Percentiles rank a stretch among this genome's conserved stretches.
Evolutionary conservation across 1,284 basidiomycete genomes (phyloP).

Genomic region (Trametes hirsuta): DNA sequence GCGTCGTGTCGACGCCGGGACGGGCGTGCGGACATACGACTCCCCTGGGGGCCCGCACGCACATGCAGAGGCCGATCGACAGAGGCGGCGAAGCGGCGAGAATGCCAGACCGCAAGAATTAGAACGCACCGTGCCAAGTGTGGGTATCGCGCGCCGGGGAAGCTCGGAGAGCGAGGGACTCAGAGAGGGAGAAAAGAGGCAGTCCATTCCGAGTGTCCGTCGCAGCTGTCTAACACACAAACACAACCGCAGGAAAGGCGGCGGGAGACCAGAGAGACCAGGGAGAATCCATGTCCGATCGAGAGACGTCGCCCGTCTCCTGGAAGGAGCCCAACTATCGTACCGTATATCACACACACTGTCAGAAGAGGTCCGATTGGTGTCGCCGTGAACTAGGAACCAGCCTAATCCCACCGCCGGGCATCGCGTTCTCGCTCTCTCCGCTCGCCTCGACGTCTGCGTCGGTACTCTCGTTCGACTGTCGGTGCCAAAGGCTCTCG

Average conservation of each 20-base stretch:
- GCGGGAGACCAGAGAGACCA: neutral
- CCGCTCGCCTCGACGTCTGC: constrained; percentile 20
- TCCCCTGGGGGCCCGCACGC: neutral
- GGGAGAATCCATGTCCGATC: constrained; percentile 5
- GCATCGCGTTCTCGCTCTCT: constrained; percentile 20
- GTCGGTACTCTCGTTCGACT: constrained; percentile 22
- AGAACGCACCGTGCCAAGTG: neutral
- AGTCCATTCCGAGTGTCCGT: constrained; percentile 11
- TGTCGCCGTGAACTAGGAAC: constrained; percentile 27
- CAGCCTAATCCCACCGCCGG: constrained; percentile 32
- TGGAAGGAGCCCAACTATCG: neutral
- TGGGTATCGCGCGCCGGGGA: neutral
- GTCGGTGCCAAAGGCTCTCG: constrained; percentile 37
- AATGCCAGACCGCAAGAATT: neutral
- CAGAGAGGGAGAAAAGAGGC: neutral
- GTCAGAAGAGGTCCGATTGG: constrained; percentile 17
- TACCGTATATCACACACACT: constrained; percentile 11
- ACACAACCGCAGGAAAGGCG: neutral
- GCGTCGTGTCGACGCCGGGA: neutral
- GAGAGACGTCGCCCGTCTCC: neutral
- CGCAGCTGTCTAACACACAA: constrained; percentile 13
- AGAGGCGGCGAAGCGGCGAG: neutral
- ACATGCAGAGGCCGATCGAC: neutral
- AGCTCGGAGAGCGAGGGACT: neutral
- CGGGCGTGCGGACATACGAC: neutral